Conservation (phyloP, 2,329 filamentous ascomycete species). For the Macroventuria anomochaeta region DNA sequence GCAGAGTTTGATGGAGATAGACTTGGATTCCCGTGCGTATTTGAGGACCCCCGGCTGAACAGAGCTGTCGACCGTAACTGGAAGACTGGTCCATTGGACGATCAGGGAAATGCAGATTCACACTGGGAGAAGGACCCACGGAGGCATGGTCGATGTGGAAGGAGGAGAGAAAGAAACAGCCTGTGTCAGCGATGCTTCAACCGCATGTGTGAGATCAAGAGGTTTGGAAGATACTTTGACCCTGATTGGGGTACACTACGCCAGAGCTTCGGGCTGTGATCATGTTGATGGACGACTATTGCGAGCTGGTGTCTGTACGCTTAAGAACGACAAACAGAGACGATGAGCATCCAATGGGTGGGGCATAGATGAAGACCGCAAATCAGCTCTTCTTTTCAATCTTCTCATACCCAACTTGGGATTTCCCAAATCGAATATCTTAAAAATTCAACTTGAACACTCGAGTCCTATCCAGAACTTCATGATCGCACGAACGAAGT, state of each 20-base stretch:
- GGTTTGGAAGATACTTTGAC: conserved; percentile 33
- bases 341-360: not conserved
- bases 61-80: conserved; percentile 26
- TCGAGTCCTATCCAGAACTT: not conserved
- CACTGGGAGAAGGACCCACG: conserved; percentile 34
- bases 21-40: conserved; percentile 32
- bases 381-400: not conserved
- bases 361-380: not conserved
- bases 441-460: not conserved
- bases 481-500: conserved; percentile 3
- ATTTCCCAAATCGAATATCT: not conserved
- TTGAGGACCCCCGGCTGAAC: conserved; percentile 24
- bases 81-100: conserved; percentile 29
- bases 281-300: not conserved
- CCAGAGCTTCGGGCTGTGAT: conserved; percentile 14
- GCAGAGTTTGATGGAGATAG: conserved; percentile 30
- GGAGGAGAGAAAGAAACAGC: conserved; percentile 24
- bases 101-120: conserved; percentile 23
- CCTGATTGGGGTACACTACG: conserved; percentile 29
- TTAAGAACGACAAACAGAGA: not conserved
- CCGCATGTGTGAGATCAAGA: conserved; percentile 33
- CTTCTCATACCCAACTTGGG: not conserved
- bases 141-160: conserved; percentile 29
- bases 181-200: conserved; percentile 34
- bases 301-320: not conserved